Conservation (phyloP, 1,284 basidiomycete species). For the Cryptococcus sp. region DNA sequence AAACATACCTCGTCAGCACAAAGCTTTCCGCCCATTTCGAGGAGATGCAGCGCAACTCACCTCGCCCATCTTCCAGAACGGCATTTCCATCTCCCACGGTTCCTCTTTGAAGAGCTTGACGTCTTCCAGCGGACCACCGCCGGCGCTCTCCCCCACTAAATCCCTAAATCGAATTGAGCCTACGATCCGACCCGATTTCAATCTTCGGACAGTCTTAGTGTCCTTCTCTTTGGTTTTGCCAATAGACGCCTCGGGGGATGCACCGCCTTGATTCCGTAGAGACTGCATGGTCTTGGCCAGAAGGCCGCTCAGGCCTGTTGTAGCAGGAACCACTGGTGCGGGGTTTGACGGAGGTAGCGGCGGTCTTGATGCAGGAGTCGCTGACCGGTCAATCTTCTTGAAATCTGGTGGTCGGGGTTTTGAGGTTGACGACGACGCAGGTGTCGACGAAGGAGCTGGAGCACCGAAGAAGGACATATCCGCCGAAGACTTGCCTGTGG, state of each 20-base stretch:
- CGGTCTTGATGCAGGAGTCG: background rate
- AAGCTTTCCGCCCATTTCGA: background rate
- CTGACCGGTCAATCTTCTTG: constrained; percentile 23
- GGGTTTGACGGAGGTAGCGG: background rate
- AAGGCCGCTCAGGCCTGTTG: background rate
- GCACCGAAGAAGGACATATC: constrained; percentile 44
- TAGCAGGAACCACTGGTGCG: background rate
- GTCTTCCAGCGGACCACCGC: constrained; percentile 27
- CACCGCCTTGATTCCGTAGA: constrained; percentile 3
- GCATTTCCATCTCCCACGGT: constrained; percentile 33
- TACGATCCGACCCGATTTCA: constrained; percentile 3
- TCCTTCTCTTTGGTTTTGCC: constrained; percentile 4
- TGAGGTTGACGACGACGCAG: constrained; percentile 15
- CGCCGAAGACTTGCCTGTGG: constrained; percentile 3
- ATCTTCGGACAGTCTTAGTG: constrained; percentile 42
- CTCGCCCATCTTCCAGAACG: constrained; percentile 26
- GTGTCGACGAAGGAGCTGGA: constrained; percentile 8
- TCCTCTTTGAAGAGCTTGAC: constrained; percentile 35
- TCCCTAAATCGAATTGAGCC: constrained; percentile 36
- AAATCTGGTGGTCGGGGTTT: constrained; percentile 28
- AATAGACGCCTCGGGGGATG: background rate
- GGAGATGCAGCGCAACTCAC: constrained; percentile 5
- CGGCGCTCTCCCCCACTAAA: constrained; percentile 14
- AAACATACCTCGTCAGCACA: background rate
- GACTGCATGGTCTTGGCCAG: background rate